These are phyloP conservation scores for Ascochyta viciae-villosae DNA, from an alignment of 2,329 filamentous ascomycete genomes.

Conservation along the genomic window DNA sequence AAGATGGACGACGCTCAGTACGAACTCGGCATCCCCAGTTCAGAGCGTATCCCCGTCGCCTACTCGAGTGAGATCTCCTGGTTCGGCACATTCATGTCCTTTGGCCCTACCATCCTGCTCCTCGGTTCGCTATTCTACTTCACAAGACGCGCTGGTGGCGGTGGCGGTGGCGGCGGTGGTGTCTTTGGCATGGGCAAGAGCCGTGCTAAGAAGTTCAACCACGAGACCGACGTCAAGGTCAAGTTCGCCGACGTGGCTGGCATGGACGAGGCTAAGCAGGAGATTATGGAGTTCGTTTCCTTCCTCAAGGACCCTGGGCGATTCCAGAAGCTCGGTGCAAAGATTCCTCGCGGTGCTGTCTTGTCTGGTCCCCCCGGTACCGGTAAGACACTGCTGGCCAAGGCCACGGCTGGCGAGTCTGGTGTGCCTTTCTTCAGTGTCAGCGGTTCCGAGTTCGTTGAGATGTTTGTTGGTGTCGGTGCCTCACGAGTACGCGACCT, in stretches of 20 bases:
- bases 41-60: constrained; percentile 91
- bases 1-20: constrained; percentile 86
- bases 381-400: constrained; percentile 95
- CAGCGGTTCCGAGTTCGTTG: constrained; percentile 97
- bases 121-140: constrained; percentile 84
- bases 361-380: constrained; percentile 97
- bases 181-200: constrained; percentile 97
- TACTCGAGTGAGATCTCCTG: constrained; percentile 80
- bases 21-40: constrained; percentile 82
- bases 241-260: constrained; percentile 97
- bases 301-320: constrained; percentile 93
- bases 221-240: constrained; percentile 94
- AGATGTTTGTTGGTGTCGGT: constrained; percentile 99
- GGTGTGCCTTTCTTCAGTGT: constrained; percentile 98
- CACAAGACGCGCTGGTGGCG: constrained; percentile 74
- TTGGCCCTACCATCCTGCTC: constrained; percentile 86
- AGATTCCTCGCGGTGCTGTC: constrained; percentile 96
- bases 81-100: constrained; percentile 75
- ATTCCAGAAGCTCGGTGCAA: constrained; percentile 93
- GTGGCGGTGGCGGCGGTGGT: constrained; percentile 69
- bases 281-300: constrained; percentile 99
- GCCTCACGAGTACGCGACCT: constrained; percentile 93
- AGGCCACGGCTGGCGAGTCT: constrained; percentile 96
- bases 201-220: constrained; percentile 95
- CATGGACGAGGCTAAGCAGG: constrained; percentile 96